Base-by-base conservation (phyloP, 148 eudicot species). In the Vaccinium corymbosum region DNA sequence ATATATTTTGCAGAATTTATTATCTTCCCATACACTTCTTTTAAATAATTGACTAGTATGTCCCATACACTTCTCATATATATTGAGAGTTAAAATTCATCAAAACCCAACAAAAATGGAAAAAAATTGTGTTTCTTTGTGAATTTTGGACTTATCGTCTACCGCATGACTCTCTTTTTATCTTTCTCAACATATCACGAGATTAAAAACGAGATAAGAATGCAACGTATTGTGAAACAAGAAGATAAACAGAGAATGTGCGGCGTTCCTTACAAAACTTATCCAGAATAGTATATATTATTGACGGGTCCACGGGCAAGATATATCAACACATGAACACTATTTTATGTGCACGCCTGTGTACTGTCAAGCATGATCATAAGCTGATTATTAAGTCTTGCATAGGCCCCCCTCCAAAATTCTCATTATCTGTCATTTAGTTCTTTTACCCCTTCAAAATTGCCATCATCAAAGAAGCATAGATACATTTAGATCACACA, bases 341-440 rank as follows among this genome's bases (percentile, higher is more conserved):
- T 85, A 51, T 81, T 85, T 61, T 35, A 61, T 53, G 42, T 29
- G 84, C 86, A 81, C 84, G 86, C 83, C 35, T 85, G 64, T 73
- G 42, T 85, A 52, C 75, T 81, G 86, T 81, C 83, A 73, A 85
- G 84, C 86, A 85, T 85, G 75, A 85, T 85, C 74, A 85, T 85
- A 50, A 29, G 59, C 73, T 68, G 73, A 80, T 81, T 81, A 81
- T 85, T 74, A 82, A 74, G 59, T 50, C 75, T 6, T 75, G 9
- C 13, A 74, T 29, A 27, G 83, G 59, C 51, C 80, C 72, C 78
- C 50, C 35, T 35, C 38, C 38, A 25, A 11, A 25, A 68, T 68
- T 27, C 73, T 27, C 73, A 27, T 25, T 27, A 3, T 27, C 73
- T 68, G 38, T 12, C 35, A 35, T 5, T 25, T 68, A 27, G 73